Conservation (phyloP, 345 rosid genomes). For the Chamaenerion angustifolium region DNA sequence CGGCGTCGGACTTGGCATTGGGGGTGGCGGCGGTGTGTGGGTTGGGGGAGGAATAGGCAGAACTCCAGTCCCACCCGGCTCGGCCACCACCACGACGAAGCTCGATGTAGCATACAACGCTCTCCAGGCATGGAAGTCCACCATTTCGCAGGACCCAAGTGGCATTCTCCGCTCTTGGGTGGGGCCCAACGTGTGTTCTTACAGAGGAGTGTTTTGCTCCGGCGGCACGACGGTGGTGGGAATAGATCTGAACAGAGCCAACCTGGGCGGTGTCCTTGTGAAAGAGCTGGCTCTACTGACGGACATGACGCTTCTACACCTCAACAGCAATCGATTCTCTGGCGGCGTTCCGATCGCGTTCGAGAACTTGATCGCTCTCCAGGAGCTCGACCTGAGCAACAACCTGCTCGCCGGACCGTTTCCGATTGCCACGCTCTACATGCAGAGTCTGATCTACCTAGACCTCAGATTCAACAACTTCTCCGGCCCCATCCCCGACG, state of each 20-base stretch:
- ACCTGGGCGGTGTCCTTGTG: conserved; percentile 60
- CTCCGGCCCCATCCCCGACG: conserved; percentile 55
- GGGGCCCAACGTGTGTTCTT: too few species aligned
- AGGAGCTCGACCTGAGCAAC: conserved; percentile 86
- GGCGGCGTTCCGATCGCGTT: conserved; percentile 58
- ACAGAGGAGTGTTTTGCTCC: too few species aligned
- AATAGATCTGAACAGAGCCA: conserved; percentile 81
- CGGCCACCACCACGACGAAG: too few species aligned
- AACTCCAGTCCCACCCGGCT: too few species aligned
- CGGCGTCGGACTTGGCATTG: too few species aligned
- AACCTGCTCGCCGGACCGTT: conserved; percentile 61
- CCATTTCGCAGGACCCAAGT: too few species aligned
- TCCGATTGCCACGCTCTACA: conserved; percentile 38
- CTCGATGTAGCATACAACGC: too few species aligned
- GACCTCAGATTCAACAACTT: conserved; percentile 64
- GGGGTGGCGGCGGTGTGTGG: too few species aligned
- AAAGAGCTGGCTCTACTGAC: conserved; percentile 48
- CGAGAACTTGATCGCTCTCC: conserved; percentile 36
- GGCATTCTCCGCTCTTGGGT: too few species aligned
- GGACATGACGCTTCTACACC: conserved; percentile 58
- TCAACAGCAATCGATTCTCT: conserved; percentile 74
- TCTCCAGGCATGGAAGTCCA: too few species aligned
- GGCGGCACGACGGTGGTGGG: conserved; percentile 18
- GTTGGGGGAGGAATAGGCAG: too few species aligned
- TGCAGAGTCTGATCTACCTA: conserved; percentile 59